Evolutionary conservation across 192 early-diverging fungal genomes (phyloP).

Genomic region (Coemansia aciculifera): DNA sequence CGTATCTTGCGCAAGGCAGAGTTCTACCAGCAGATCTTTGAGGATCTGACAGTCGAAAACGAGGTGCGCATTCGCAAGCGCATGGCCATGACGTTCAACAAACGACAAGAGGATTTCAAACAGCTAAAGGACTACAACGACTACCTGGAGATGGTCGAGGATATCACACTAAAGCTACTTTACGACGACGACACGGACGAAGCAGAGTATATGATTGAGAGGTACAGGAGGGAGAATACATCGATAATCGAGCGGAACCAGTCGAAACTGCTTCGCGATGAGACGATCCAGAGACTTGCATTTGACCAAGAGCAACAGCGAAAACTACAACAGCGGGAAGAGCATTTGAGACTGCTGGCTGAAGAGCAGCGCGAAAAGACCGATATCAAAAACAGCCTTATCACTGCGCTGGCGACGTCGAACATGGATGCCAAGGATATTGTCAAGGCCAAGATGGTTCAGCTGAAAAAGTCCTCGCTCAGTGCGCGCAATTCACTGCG

Average conservation of each 20-base stretch:
- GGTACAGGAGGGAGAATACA: constrained; percentile 76
- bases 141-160: constrained; percentile 89
- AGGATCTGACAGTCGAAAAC: constrained; percentile 92
- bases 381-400: constrained; percentile 66
- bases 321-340: constrained; percentile 62
- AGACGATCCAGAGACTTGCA: constrained; percentile 54
- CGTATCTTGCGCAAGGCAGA: constrained; percentile 76
- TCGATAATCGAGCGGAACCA: constrained; percentile 71
- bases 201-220: constrained; percentile 73
- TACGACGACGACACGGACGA: constrained; percentile 85
- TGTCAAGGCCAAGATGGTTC: constrained; percentile 37
- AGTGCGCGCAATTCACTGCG: constrained; percentile 26
- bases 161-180: constrained; percentile 73
- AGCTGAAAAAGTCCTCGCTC: constrained; percentile 50
- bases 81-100: constrained; percentile 79
- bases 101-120: constrained; percentile 87
- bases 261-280: constrained; percentile 58
- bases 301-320: constrained; percentile 57
- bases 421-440: constrained; percentile 53
- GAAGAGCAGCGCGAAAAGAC: constrained; percentile 70
- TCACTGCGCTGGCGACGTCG: constrained; percentile 66
- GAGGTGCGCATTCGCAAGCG: constrained; percentile 84
- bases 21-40: constrained; percentile 89
- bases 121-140: constrained; percentile 78
- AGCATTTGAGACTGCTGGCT: constrained; percentile 67